Percentiles rank a stretch among this genome's conserved stretches.
These are phyloP conservation scores for Xylariomycetidae sp. DNA, from an alignment of 2,329 filamentous ascomycete genomes.

Conservation along the genomic window DNA sequence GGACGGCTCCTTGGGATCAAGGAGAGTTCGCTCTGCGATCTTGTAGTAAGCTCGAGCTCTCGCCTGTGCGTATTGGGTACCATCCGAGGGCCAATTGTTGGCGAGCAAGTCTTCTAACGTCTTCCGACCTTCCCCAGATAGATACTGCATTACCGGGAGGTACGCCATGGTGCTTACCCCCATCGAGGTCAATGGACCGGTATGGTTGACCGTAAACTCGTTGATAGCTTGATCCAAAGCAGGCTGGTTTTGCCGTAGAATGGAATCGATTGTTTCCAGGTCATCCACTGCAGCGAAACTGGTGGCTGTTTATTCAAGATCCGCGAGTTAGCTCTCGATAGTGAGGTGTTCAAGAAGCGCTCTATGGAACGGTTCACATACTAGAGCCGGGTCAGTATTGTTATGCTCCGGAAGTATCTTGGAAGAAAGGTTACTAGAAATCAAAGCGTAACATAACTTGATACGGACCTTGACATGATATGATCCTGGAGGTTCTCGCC, in stretches of 20 bases:
- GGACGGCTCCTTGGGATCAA: slow-evolving; percentile 5
- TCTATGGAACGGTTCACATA: too few species aligned
- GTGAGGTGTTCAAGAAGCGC: too few species aligned
- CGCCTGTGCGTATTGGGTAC: background rate
- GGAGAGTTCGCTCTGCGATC: slow-evolving; percentile 5
- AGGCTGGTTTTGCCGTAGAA: slow-evolving; percentile 6
- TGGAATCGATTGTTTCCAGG: slow-evolving; percentile 6
- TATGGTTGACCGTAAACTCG: slow-evolving; percentile 1
- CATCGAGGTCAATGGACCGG: slow-evolving; percentile 4
- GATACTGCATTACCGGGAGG: slow-evolving; percentile 4
- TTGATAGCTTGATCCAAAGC: slow-evolving; percentile 6
- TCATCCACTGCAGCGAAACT: slow-evolving; percentile 7
- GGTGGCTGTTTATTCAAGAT: too few species aligned
- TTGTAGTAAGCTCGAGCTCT: slow-evolving; percentile 5
- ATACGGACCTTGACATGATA: slow-evolving; percentile 5
- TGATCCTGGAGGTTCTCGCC: slow-evolving; percentile 21
- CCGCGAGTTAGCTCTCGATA: too few species aligned
- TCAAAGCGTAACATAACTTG: too few species aligned
- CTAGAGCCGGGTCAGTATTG: too few species aligned
- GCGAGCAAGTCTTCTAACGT: slow-evolving; percentile 1
- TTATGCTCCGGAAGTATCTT: too few species aligned
- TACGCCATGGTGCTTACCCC: slow-evolving; percentile 7
- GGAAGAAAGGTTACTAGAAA: too few species aligned
- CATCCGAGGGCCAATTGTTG: slow-evolving; percentile 1
- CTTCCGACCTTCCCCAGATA: slow-evolving; percentile 2